phyloP scores from a whole-genome alignment of 768 basidiomycete genomes.

The Panaeolus cyanescens region DNA sequence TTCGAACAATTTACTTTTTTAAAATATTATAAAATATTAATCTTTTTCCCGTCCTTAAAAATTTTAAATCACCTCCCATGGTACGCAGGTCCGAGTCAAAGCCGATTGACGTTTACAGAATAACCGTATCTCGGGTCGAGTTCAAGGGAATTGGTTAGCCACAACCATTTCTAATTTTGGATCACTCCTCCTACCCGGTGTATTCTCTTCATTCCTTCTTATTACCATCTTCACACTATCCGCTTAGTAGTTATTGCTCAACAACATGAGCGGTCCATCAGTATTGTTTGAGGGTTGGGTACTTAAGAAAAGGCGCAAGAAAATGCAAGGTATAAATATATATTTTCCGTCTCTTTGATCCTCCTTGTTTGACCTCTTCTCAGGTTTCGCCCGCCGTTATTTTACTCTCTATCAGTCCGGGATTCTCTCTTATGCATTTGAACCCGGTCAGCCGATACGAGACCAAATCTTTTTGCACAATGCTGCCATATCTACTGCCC shows the following conservation, averaged over 20 bases:
- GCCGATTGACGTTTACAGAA: conserved; percentile 17
- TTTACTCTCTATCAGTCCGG: conserved; percentile 72
- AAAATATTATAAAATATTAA: neutral
- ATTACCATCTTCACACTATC: conserved; percentile 1
- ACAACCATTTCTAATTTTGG: conserved; percentile 14
- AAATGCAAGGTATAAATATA: conserved; percentile 70
- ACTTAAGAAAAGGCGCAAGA: conserved; percentile 85
- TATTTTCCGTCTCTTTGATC: neutral
- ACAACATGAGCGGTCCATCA: conserved; percentile 15
- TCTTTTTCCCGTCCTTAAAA: conserved; percentile 1
- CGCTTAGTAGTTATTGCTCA: conserved; percentile 12
- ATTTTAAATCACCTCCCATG: conserved; percentile 10
- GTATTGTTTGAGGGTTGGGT: conserved; percentile 72
- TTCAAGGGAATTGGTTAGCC: neutral
- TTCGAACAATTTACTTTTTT: neutral
- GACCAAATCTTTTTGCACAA: conserved; percentile 68
- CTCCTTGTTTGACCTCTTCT: neutral
- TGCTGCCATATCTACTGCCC: conserved; percentile 77
- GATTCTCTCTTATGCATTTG: conserved; percentile 72
- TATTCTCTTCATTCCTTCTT: conserved; percentile 6
- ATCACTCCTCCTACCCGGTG: conserved; percentile 8
- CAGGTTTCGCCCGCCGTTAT: conserved; percentile 86
- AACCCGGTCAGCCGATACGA: conserved; percentile 69
- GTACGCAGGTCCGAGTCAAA: conserved; percentile 23
- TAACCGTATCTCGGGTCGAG: conserved; percentile 5